These are phyloP conservation scores for Boletus vermiculosoides DNA, from an alignment of 768 basidiomycete genomes.

Conservation along the genomic window DNA sequence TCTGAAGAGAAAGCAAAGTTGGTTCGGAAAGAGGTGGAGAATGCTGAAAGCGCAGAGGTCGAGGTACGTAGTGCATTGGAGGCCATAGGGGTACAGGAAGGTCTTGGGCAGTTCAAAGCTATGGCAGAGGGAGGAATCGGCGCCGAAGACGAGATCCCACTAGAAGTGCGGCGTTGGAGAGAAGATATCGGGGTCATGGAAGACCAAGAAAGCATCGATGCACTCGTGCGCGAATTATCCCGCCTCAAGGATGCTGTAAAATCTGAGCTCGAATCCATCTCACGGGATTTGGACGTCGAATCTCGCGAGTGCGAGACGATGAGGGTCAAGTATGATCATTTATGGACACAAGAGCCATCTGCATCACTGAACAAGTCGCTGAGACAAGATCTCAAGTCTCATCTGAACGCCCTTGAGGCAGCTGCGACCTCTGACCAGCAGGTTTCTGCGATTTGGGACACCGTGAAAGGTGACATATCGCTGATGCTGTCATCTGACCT, in stretches of 20 bases:
- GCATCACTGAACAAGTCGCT: constrained; percentile 67
- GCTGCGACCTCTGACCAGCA: constrained; percentile 80
- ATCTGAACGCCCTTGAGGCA: constrained; percentile 66
- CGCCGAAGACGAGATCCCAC: constrained; percentile 64
- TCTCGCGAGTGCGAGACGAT: constrained; percentile 83
- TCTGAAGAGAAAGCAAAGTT: constrained; percentile 98
- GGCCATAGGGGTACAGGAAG: constrained; percentile 73
- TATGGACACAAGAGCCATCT: constrained; percentile 85
- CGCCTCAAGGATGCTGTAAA: constrained; percentile 57
- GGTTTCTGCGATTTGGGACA: constrained; percentile 69
- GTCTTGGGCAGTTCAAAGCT: constrained; percentile 63
- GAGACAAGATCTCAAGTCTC: constrained; percentile 78
- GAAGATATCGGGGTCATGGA: constrained; percentile 73
- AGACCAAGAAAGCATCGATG: constrained; percentile 64
- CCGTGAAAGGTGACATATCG: constrained; percentile 61
- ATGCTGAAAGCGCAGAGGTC: constrained; percentile 77
- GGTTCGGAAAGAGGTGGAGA: constrained; percentile 86
- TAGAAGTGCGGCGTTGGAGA: constrained; percentile 70
- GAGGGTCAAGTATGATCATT: constrained; percentile 83
- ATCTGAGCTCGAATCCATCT: constrained; percentile 58
- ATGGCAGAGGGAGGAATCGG: constrained; percentile 66
- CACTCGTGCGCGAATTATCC: constrained; percentile 56
- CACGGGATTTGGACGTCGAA: constrained; percentile 75
- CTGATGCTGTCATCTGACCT: constrained; percentile 57
- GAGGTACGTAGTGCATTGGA: constrained; percentile 80